Evolutionary conservation across 129 eudicot species (phyloP), one percentile per base, ranked within the genome.

Genomic region (Tanacetum coccineum): DNA sequence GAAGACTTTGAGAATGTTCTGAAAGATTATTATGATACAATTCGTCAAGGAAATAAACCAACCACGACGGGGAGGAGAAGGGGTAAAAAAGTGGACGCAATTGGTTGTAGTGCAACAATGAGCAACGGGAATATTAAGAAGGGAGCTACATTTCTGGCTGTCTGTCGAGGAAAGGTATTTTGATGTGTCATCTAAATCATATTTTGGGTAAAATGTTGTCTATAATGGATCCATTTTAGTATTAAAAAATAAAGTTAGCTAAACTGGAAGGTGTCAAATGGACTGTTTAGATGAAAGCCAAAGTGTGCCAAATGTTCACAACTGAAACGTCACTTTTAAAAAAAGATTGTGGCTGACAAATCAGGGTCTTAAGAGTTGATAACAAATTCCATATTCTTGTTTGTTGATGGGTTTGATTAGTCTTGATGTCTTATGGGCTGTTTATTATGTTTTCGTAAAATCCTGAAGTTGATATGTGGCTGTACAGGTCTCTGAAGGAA

Each of bases 401-500:
- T 51, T 51, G 19, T 14, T n/a, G 56, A 51, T 15, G 18, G 18
- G 6, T 13, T 46, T 25, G 28, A 25, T 25, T 25, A 1, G 28
- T 25, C 28, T 25, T 25, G 28, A 25, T 25, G 28, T 18, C n/a
- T 53, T 53, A 53, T 6, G n/a, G n/a, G n/a, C n/a, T n/a, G n/a
- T n/a, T n/a, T n/a, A n/a, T 53, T 53, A 8, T 2, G 59, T 17
- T 18, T 53, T 53, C 28, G 17, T 18, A 2, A 47, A 47, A 13
- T 49, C 45, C 73, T 65, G 1, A 44, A 54, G 62, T 51, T 57
- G 13, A 62, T 40, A 57, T 65, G 11, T 71, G 67, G 58, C n/a
- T n/a, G n/a, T 80, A 70, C 81, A 93, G 96, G 95, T 88, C 55
- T 93, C 98, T 0, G 98, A 93, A 86, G 98, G 98, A 74, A 88